phyloP scores from a whole-genome alignment of 352 stramenopile genomes.

The Phytophthora macrochlamydospora region DNA sequence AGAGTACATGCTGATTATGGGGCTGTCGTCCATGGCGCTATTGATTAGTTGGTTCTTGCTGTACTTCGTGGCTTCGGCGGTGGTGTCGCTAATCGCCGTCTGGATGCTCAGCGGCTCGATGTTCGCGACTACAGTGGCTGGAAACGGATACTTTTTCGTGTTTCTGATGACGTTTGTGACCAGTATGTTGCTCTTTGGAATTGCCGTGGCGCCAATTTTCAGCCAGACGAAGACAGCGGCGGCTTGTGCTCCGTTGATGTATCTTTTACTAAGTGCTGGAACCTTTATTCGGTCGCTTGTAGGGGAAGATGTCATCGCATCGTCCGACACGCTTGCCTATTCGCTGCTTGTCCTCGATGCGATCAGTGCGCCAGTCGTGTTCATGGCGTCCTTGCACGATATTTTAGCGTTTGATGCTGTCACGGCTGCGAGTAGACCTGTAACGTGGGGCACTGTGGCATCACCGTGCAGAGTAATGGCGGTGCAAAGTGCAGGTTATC shows the following conservation, averaged over 20 bases:
- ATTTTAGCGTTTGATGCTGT: conserved; percentile 60
- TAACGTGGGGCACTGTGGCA: conserved; percentile 56
- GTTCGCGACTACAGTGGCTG: conserved; percentile 54
- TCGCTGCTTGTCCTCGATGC: conserved; percentile 46
- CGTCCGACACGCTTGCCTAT: conserved; percentile 37
- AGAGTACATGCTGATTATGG: conserved; percentile 92
- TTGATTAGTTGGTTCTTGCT: conserved; percentile 82
- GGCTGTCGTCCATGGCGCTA: conserved; percentile 71
- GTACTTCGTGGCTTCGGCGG: conserved; percentile 71
- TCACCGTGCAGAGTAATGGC: conserved; percentile 69
- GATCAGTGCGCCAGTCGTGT: conserved; percentile 72
- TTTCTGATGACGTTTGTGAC: conserved; percentile 61
- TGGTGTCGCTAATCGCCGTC: conserved; percentile 56
- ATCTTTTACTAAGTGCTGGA: conserved; percentile 59
- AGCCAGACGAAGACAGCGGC: conserved; percentile 72
- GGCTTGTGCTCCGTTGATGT: conserved; percentile 65
- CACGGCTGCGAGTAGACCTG: conserved; percentile 35
- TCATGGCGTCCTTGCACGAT: conserved; percentile 63
- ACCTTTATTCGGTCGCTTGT: conserved; percentile 59
- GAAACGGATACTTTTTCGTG: conserved; percentile 59
- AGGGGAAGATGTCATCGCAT: conserved; percentile 52
- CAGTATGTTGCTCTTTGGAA: conserved; percentile 71
- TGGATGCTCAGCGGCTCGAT: conserved; percentile 63
- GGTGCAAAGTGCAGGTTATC: conserved; percentile 85
- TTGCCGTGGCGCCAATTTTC: conserved; percentile 80